Base-by-base conservation (phyloP, 768 basidiomycete species). In the Myochromella boudieri region DNA sequence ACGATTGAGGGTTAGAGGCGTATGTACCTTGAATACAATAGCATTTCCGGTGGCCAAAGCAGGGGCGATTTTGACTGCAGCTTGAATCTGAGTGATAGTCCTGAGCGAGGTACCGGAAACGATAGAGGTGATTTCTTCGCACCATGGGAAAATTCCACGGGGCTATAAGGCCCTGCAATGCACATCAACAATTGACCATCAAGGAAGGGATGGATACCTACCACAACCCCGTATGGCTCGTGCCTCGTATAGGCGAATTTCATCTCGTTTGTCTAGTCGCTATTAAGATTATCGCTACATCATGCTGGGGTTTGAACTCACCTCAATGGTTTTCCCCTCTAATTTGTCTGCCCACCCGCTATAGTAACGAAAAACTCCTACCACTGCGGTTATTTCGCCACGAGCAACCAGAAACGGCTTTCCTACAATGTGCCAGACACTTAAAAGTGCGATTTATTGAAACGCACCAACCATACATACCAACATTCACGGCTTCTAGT, bases 341-440 rank as follows among this genome's bases (percentile, higher is more conserved):
- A 87, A 67, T 69, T 95, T 95, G 71, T 94, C 93, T 17, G 91
- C 89, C 84, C 89, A 90, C 14, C 93, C 94, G 32, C 83, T 89
- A 57, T 87, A 97, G 69, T 95, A 95, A 26, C 80, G 73, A 54
- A 92, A 63, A 24, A 71, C 70, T 17, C 63, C 68, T 47, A 84
- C 71, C 0, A 77, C 64, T 43, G 65, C 64, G 0, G 59, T 56
- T 2, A 87, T 60, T 53, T 89, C 88, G 0, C 57, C 64, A 14
- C 58, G 64, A 48, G 70, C 77, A 10, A 82, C 72, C 61, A 65
- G 70, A 8, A 42, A 26, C 58, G 2, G 78, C 74, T 66, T 85
- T 85, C 34, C 84, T 80, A 77, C n/a, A 29, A 7, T 10, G 20
- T 29, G 25, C 24, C 28, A 6, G 14, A 18, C 6, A 15, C n/a